Evolutionary conservation across 2,329 filamentous ascomycete species (phyloP), one percentile per base, ranked within the genome.

Genomic region (Ophiostoma perfectum): DNA sequence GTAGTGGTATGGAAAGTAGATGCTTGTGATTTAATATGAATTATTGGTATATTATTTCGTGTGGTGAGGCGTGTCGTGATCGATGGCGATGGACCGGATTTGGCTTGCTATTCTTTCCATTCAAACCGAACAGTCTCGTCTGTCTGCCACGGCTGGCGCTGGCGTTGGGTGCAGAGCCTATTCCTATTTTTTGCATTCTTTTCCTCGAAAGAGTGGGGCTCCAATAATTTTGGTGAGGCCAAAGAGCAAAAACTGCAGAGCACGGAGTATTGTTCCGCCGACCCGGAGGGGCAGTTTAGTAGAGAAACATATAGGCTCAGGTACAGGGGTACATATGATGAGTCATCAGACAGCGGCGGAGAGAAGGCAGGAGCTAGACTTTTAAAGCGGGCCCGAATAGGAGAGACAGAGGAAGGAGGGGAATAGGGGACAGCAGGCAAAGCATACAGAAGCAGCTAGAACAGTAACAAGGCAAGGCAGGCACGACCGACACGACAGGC

Each of bases 41-140:
- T 36, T 42, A 16, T 38, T 42, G 16, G 6, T 1, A n/a, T 12
- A 14, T 49, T 14, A 27, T 27, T 27, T 27, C 27, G 27, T 27
- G 76, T 74, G 70, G 69, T 73, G 14, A n/a, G n/a, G 14, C n/a
- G 14, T 70, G 27, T 11, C 12, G 7, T 8, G 55, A 6, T 27
- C 8, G 27, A 18, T 6, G 49, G 12, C 39, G 27, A 14, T 62
- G 36, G 16, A 5, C 55, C 60, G 60, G 39, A 63, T 63, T 18
- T 42, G 60, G 60, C 60, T 63, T 63, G 16, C 60, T 63, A 63
- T 63, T 63, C 60, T 63, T 27, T 63, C 7, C 60, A 63, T 63
- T 63, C 55, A 60, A 18, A 16, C 4, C 55, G 27, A 8, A 27
- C 39, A 44, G 1, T 27, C 60, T 52, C 47, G 11, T n/a, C 38